Conservation (phyloP, 305 asterid species). For the Lippia alba region DNA sequence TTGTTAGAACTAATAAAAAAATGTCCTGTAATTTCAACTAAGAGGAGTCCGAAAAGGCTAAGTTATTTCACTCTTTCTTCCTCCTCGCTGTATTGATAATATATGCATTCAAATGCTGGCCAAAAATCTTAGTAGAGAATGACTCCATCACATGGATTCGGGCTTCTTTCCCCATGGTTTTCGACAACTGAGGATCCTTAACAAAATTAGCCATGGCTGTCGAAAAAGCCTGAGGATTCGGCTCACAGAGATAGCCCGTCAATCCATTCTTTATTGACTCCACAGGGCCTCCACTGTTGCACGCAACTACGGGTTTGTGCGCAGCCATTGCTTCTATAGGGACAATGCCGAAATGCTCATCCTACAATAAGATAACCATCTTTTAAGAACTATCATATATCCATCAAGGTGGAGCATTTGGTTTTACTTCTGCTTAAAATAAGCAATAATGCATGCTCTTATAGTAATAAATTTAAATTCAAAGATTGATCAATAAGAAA, state of each 20-base stretch:
- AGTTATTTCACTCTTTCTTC: conserved; percentile 56
- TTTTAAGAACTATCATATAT: conserved; percentile 2
- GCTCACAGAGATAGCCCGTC: conserved; percentile 87
- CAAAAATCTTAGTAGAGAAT: conserved; percentile 81
- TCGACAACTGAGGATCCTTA: conserved; percentile 62
- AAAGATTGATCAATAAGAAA: too few species aligned
- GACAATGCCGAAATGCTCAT: conserved; percentile 96
- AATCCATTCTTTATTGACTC: conserved; percentile 73
- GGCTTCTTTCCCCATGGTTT: conserved; percentile 76
- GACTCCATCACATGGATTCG: conserved; percentile 64
- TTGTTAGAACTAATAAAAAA: not conserved
- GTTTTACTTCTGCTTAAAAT: too few species aligned
- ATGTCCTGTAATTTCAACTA: not conserved
- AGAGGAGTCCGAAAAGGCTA: not conserved
- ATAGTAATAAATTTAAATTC: too few species aligned
- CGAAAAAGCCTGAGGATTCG: conserved; percentile 70
- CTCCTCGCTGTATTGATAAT: conserved; percentile 57
- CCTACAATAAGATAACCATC: conserved; percentile 42
- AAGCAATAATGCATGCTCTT: too few species aligned
- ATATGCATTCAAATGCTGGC: conserved; percentile 66
- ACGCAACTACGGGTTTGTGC: conserved; percentile 83
- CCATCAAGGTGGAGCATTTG: too few species aligned
- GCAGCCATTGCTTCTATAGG: conserved; percentile 99
- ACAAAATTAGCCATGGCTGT: conserved; percentile 75
- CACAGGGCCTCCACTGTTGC: conserved; percentile 91